Evolutionary conservation across 139 green algal genomes (phyloP), one percentile per base, ranked within the genome.

Genomic region (Tetradesmus lagerheimii): DNA sequence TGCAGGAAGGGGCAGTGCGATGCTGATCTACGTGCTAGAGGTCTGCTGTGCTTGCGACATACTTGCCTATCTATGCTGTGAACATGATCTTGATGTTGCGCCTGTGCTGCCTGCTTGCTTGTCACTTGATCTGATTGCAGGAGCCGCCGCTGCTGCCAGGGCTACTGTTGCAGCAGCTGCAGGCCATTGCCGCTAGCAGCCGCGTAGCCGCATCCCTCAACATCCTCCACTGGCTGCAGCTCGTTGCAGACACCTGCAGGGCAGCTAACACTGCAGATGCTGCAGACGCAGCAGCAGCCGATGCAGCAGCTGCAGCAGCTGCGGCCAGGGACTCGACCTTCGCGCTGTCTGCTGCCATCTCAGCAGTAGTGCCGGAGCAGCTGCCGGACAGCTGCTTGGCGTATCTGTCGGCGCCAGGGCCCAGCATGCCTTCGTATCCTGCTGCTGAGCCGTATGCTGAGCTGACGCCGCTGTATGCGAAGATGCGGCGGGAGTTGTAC

Each of bases 401-500:
- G 20, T 78, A 80, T 16, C 35, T 92, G 47, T 78, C 14, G 74
- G 83, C 75, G 45, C 74, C 86, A 31, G 43, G 20, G 34, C 35
- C 90, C 20, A 41, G 38, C 8, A 16, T 45, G 25, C 90, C 90
- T 14, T 75, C 76, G 43, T 29, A 43, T 3, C 87, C 83, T 47
- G 62, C 71, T 37, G 43, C 87, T 16, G 91, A 93, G 50, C 93
- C 95, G 1, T 98, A 97, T 82, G 64, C 23, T 9, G 96, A 98
- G 90, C 37, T 94, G 31, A 29, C 76, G 34, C 39, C 39, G n/a
- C n/a, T 75, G 41, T 88, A 91, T 67, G 62, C 5, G 0, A 94
- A 95, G 50, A 93, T 98, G 90, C 92, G 93, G 38, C 85, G 86
- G 5, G 96, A 98, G 91, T 81, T 95, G 20, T 29, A 92, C 5